Evolutionary conservation across 306 rosid species (phyloP), one percentile per base, ranked within the genome.

Genomic region (Prunus kanzakura): DNA sequence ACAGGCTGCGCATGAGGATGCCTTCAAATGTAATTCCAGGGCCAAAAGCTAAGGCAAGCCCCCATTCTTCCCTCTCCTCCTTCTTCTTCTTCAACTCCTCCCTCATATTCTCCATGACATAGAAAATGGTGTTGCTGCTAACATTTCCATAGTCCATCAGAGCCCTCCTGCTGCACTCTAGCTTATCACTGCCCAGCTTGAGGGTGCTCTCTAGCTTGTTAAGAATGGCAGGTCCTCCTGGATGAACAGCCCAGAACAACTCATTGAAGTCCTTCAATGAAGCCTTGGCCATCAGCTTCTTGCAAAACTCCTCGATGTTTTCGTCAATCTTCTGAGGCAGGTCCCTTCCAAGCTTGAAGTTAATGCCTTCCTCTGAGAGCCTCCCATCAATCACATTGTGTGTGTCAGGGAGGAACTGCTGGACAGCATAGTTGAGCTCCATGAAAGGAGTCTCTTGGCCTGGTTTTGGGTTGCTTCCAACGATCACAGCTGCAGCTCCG

Each of bases 1-100:
- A 55, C 11, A 96, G 91, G 84, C 91, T 88, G 29, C 99, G 97
- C 7, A 93, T 56, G 79, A 96, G 99, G 85, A 96, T 82, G 69
- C 99, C 98, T 86, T 96, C 99, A 78, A 93, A 96, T 25, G 99
- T 93, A 58, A 96, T 93, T 45, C 99, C 98, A 0, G 98, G 98
- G 76, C 99, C 98, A 84, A 96, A 96, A 3, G 99, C 99, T 74
- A 96, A 80, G 19, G 89, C 98, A 72, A 96, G 82, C 0, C 99
- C 96, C 98, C 99, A 96, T 84, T 96, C 99, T 81, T 95, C 91
- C 0, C 80, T 77, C 4, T 86, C 90, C 55, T 75, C 79, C 73
- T 65, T 82, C 69, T 81, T 82, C 56, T 81, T 67, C 79, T 22
- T 79, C 64, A 91, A 70, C 78, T 79, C 72, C 68, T 93, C 99